A percentile compares a stretch with the other conserved stretches of the same genome.
Evolutionary conservation across 345 rosid genomes (phyloP).

Genomic region (Luvunga scandens): DNA sequence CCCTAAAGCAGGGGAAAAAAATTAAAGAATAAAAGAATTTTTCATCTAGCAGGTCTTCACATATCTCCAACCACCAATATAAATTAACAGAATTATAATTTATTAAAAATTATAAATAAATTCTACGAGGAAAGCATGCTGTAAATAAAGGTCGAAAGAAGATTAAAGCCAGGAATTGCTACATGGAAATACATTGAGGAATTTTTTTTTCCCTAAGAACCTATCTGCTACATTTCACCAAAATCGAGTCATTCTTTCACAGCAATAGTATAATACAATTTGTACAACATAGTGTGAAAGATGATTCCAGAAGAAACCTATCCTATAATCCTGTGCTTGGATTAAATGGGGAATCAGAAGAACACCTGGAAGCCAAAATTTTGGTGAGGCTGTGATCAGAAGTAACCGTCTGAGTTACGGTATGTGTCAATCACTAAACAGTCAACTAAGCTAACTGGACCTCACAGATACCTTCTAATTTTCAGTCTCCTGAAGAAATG

Average conservation of each 20-base stretch:
- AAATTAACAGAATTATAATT: too few relatives aligned
- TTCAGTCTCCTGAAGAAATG: slow-evolving; percentile 56
- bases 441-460: not conserved
- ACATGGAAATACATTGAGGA: slow-evolving; percentile 4
- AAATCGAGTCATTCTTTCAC: slow-evolving; percentile 1
- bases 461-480: not conserved
- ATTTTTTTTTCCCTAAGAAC: not conserved
- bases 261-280: not conserved
- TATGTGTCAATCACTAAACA: not conserved
- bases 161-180: not conserved
- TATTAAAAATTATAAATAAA: too few relatives aligned
- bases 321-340: not conserved
- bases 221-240: not conserved
- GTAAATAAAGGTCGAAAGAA: not conserved
- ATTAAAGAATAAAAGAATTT: too few relatives aligned
- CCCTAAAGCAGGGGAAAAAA: too few relatives aligned
- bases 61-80: too few relatives aligned
- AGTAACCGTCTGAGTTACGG: not conserved
- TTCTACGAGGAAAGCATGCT: not conserved
- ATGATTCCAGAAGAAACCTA: not conserved
- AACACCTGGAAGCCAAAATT: not conserved
- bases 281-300: slow-evolving; percentile 6
- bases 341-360: not conserved
- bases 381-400: not conserved
- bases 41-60: too few relatives aligned